A percentile compares a stretch with the other conserved stretches of the same genome.
phyloP scores from a whole-genome alignment of 2,329 filamentous ascomycete genomes.

The Ophiostoma perfectum region DNA sequence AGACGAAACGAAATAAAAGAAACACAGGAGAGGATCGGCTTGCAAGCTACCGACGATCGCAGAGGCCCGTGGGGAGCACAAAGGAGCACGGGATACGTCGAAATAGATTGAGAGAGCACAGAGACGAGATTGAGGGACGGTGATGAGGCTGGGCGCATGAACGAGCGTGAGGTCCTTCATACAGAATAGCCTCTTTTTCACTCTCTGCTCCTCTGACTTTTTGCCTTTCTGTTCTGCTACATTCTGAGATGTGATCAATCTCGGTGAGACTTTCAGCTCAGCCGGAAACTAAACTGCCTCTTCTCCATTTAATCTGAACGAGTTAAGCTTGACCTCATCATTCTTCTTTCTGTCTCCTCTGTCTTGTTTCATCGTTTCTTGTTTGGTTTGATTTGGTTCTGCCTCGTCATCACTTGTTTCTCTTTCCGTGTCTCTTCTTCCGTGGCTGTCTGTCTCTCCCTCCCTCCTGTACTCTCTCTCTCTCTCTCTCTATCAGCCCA shows the following conservation, averaged over 20 bases:
- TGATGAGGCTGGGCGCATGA: too few species aligned
- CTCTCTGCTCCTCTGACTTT: too few species aligned
- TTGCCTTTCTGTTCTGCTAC: too few species aligned
- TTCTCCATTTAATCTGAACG: constrained; percentile 5
- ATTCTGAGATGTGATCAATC: not conserved
- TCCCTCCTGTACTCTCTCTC: constrained; percentile 1
- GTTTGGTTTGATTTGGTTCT: not conserved
- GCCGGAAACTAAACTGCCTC: not conserved
- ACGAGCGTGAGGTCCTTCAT: too few species aligned
- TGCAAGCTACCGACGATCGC: not conserved
- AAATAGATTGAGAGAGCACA: not conserved
- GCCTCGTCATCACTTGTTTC: not conserved
- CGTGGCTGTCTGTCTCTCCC: not conserved
- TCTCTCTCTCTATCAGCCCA: not conserved
- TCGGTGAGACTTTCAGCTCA: not conserved
- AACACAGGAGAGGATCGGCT: not conserved
- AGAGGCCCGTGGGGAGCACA: not conserved
- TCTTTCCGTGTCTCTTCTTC: not conserved
- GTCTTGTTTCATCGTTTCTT: not conserved
- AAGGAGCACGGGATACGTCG: not conserved
- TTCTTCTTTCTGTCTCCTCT: not conserved
- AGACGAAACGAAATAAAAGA: not conserved
- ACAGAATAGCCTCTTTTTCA: too few species aligned
- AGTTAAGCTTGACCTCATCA: not conserved
- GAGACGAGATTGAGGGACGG: not conserved